Base-by-base conservation (phyloP, 495 filamentous ascomycete species). In the Aspergillus campestris region DNA sequence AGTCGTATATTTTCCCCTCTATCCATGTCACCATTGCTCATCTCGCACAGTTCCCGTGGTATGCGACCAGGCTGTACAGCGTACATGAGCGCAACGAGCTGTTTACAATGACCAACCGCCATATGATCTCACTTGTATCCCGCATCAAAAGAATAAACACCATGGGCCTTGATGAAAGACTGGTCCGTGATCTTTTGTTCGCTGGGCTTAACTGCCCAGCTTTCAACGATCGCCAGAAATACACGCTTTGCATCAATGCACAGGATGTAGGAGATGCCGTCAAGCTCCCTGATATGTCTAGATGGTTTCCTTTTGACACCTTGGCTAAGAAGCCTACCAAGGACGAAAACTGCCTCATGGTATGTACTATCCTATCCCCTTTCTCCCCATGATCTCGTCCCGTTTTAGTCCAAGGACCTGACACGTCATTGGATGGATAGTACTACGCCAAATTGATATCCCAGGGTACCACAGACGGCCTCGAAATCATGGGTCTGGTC, bases 41-140 rank as follows among this genome's bases (percentile, higher is more conserved):
- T 33, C 38, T 38, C 27, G 41, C 39, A 8, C 43, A 80, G 78
- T 83, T 74, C 50, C 87, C 87, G 0, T 92, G 86, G 87, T 74
- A 75, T 32, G 70, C 72, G 28, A 63, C 75, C 1, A 61, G 79
- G 27, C 39, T 73, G 47, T 83, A 88, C 65, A 86, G 79, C 0
- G 61, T 89, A 29, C 65, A 67, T 31, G 74, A 85, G 47, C 80
- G 86, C 10, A 69, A 80, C 31, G 51, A 65, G 3, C 48, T 89
- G 12, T 83, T 79, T 61, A 53, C 72, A 0, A 51, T 77, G 9
- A 64, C 73, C 28, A 47, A 70, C 10, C 59, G 64, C 29, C 72
- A 86, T 38, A 58, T 84, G 13, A 42, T 63, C 8, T 55, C 64
- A 13, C 65, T 78, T 31, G 56, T 62, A n/a, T 51, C 67, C 7